Base-by-base conservation (phyloP, 1,139 yeast species). In the Tardiomyces depauwii region DNA sequence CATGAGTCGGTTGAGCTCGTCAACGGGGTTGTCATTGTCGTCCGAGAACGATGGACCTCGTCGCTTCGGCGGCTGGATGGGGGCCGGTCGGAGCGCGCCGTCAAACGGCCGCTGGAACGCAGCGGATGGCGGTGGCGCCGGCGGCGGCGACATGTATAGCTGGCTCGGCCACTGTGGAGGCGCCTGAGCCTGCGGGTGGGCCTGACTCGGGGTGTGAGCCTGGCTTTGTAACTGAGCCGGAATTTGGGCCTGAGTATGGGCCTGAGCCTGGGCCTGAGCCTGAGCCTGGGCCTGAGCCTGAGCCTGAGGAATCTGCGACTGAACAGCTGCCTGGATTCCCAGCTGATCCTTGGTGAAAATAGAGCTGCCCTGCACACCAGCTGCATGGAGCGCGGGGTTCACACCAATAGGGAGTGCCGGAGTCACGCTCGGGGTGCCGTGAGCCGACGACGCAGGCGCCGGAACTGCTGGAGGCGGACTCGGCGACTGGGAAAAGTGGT, bases 1-100 rank as follows among this genome's bases (percentile, higher is more conserved):
- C 51, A 57, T 51, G 25, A 54, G 52, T n/a, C 58, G 50, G 25
- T 51, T 50, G 28, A 53, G 43, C 44, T 54, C 57, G 42, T 53
- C 57, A 18, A 51, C 51, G 12, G 53, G 52, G 30, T 48, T 50
- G 27, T 45, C 48, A 40, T 3, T 30, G 36, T 30, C 36, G 10
- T 44, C 47, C 14, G 40, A 18, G 14, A 36, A 10, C 27, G 41
- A 36, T 21, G 46, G 18, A 6, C 46, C 48, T 40, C 53, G 36
- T 30, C 16, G 48, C 2, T 45, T 44, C 10, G 53, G 53, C 11
- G 52, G 46, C 41, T 47, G 48, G 30, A 47, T 48, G 9, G 53
- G 49, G 25, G 44, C 47, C 18, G 46, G 21, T 30, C 44, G 42
- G n/a, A 43, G 45, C 5, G 5, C 36, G n/a, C 5, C 11, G n/a